Percentiles rank a stretch among this genome's conserved stretches.
phyloP scores from a whole-genome alignment of 2,329 filamentous ascomycete genomes.

The Torrubiellomyces zombiae region DNA sequence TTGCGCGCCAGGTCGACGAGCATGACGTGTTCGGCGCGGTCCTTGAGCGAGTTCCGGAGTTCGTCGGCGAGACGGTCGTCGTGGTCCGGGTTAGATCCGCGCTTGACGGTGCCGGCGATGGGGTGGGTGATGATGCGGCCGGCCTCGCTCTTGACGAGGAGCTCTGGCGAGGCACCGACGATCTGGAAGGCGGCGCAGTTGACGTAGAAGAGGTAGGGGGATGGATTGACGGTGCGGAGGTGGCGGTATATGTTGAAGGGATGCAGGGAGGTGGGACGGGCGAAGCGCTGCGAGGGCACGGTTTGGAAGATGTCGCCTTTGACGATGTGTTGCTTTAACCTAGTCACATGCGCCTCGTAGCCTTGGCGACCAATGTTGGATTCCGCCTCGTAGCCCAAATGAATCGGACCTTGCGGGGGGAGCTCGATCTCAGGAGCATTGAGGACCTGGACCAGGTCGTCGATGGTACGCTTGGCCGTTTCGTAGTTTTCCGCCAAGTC shows the following conservation, averaged over 20 bases:
- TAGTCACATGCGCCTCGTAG: slow-evolving; percentile 78
- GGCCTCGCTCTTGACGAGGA: slow-evolving; percentile 78
- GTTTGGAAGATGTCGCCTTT: slow-evolving; percentile 94
- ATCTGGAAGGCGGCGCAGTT: slow-evolving; percentile 87
- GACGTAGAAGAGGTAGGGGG: slow-evolving; percentile 93
- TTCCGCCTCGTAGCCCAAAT: slow-evolving; percentile 59
- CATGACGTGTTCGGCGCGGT: slow-evolving; percentile 94
- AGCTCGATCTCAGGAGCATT: slow-evolving; percentile 60
- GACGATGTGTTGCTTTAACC: slow-evolving; percentile 78
- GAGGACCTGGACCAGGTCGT: slow-evolving; percentile 52
- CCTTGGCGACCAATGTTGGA: slow-evolving; percentile 83
- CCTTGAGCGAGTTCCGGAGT: slow-evolving; percentile 68
- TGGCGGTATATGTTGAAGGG: slow-evolving; percentile 98
- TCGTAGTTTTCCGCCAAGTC: slow-evolving; percentile 47
- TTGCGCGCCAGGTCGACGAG: slow-evolving; percentile 90
- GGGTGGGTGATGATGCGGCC: slow-evolving; percentile 89
- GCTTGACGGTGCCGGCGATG: slow-evolving; percentile 87
- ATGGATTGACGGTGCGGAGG: slow-evolving; percentile 91
- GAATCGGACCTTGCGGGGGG: slow-evolving; percentile 58
- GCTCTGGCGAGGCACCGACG: slow-evolving; percentile 84
- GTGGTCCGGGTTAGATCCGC: slow-evolving; percentile 65
- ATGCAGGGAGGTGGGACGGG: slow-evolving; percentile 76
- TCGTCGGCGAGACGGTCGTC: slow-evolving; percentile 66
- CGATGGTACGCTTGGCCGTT: slow-evolving; percentile 46
- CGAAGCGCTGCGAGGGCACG: slow-evolving; percentile 85